A percentile compares a stretch with the other conserved stretches of the same genome.
phyloP scores from a whole-genome alignment of 805 yeast genomes.

The Starmerella kuoi region DNA sequence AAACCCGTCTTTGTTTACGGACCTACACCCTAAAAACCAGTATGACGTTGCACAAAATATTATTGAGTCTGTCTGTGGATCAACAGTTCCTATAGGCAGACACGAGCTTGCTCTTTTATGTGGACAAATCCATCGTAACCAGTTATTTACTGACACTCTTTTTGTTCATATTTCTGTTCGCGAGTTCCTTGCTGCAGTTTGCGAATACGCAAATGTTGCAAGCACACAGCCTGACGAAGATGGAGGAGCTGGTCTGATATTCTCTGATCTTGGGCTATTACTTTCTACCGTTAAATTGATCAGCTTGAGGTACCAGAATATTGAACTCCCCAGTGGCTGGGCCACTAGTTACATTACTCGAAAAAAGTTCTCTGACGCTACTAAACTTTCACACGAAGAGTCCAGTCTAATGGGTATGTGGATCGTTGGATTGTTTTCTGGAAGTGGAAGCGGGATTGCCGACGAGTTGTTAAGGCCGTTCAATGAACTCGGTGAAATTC shows the following conservation, averaged over 20 bases:
- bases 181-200: conserved; percentile 34
- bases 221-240: conserved; percentile 10
- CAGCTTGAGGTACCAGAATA: neutral
- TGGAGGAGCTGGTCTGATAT: conserved; percentile 13
- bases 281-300: conserved; percentile 1
- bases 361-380: conserved; percentile 1
- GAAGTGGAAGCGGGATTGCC: conserved; percentile 55
- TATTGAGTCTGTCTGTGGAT: conserved; percentile 8
- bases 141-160: conserved; percentile 34
- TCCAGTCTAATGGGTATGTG: conserved; percentile 45
- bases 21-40: conserved; percentile 11
- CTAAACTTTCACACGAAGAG: conserved; percentile 15
- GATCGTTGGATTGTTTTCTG: conserved; percentile 69
- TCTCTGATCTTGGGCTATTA: conserved; percentile 12
- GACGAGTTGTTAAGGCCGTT: conserved; percentile 66
- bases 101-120: conserved; percentile 29
- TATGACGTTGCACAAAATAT: conserved; percentile 9
- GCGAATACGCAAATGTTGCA: conserved; percentile 31
- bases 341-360: conserved; percentile 1
- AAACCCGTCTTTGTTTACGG: neutral
- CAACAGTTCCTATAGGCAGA: conserved; percentile 1
- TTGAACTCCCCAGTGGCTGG: conserved; percentile 4
- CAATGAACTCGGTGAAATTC: conserved; percentile 46
- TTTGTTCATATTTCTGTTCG: conserved; percentile 37
- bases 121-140: conserved; percentile 38